Evolutionary conservation across 768 basidiomycete species (phyloP).

Genomic region (Serendipita indica): DNA sequence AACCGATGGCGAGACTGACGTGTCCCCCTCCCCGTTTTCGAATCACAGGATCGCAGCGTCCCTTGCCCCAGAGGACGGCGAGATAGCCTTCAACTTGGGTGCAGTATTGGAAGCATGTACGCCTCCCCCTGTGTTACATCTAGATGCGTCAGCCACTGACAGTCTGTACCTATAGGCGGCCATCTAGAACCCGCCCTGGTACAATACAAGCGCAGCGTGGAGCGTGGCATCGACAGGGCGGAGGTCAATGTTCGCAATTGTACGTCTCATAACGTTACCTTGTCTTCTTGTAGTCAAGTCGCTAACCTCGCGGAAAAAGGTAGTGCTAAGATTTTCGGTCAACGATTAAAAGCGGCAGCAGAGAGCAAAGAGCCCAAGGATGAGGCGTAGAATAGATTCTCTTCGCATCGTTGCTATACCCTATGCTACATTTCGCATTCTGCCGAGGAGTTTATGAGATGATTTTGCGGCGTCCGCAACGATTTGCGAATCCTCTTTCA

Average conservation of each 20-base stretch:
- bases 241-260: conserved; percentile 73
- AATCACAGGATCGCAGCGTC: conserved; percentile 54
- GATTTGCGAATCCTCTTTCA: too few relatives aligned
- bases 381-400: background rate
- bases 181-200: conserved; percentile 65
- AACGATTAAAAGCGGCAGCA: conserved; percentile 32
- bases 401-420: too few relatives aligned
- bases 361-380: background rate
- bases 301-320: conserved; percentile 28
- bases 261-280: conserved; percentile 22
- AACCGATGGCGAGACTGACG: conserved; percentile 17
- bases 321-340: conserved; percentile 68
- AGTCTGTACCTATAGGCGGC: conserved; percentile 35
- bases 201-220: conserved; percentile 67
- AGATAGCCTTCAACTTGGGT: conserved; percentile 83
- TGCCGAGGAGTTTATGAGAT: too few relatives aligned
- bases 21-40: conserved; percentile 15
- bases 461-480: too few relatives aligned
- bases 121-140: conserved; percentile 19
- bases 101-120: conserved; percentile 80
- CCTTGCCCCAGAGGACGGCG: conserved; percentile 78
- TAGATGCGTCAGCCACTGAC: conserved; percentile 6
- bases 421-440: too few relatives aligned
- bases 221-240: conserved; percentile 67
- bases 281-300: conserved; percentile 14